A percentile compares a stretch with the other conserved stretches of the same genome.
These are phyloP conservation scores for Corylus avellana DNA, from an alignment of 306 rosid genomes.

Conservation along the genomic window DNA sequence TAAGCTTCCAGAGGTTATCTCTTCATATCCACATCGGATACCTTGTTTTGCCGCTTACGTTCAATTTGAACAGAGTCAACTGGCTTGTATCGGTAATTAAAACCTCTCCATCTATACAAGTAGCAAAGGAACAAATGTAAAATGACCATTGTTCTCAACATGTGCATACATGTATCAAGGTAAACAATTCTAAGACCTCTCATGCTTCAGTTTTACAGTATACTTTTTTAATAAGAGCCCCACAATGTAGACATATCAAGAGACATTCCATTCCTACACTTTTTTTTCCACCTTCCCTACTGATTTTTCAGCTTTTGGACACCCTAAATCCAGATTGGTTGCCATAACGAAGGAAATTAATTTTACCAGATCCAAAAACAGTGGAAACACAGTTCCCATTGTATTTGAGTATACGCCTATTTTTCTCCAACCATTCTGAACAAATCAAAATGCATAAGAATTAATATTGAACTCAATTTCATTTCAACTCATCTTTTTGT, in stretches of 20 bases:
- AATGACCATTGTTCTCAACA: background rate
- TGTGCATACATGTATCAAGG: background rate
- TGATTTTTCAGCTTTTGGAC: background rate
- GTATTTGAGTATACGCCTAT: background rate
- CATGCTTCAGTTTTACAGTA: background rate
- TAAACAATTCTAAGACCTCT: background rate
- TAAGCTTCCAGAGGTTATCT: background rate
- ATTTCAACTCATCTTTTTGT: background rate
- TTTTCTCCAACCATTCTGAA: background rate
- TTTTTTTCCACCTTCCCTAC: background rate
- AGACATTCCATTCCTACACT: background rate
- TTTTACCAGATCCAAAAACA: background rate
- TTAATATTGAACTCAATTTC: background rate
- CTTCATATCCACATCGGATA: slow-evolving; percentile 19
- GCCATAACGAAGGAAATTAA: background rate
- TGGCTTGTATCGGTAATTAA: slow-evolving; percentile 53
- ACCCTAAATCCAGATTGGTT: background rate
- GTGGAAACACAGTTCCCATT: background rate
- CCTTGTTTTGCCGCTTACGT: slow-evolving; percentile 65
- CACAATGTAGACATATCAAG: background rate
- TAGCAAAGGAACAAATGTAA: background rate
- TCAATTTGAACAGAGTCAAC: slow-evolving; percentile 58
- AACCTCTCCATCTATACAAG: slow-evolving; percentile 70
- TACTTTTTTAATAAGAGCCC: too few species aligned
- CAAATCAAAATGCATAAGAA: background rate